Base-by-base conservation (phyloP, 176 grass and related monocot species). In the Cenchrus purpureus region DNA sequence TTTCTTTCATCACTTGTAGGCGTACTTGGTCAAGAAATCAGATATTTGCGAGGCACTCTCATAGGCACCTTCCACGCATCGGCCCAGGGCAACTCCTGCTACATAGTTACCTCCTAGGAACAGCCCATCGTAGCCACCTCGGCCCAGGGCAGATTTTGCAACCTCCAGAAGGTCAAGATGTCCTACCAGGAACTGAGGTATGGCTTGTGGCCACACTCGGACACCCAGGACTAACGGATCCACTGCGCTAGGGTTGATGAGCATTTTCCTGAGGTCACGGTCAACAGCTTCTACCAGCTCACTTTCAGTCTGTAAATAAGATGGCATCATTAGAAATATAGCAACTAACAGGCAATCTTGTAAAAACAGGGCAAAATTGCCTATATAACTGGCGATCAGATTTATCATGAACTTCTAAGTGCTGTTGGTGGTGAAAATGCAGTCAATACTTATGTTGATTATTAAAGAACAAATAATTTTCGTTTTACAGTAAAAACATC, bases 91-190 rank as follows among this genome's bases (percentile, higher is more conserved):
- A 61, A 98, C 96, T 65, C 93, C 93, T 25, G 93, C 96, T 12
- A 89, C 91, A 45, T 98, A 98, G 83, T 95, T 98, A 31, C 96
- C 96, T 74, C 96, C 96, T 5, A 98, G 81, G 63, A 95, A 98
- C 65, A 98, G 55, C 9, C 96, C 96, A 4, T 91, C 60, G 0
- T 81, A 86, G 20, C 90, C 83, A 1, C 76, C 84, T 89, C 11
- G 86, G 14, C 11, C 28, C 17, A 95, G 78, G 54, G 91, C 86
- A 76, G 78, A 83, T 77, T 83, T 94, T 67, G 91, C 97, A 45
- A 79, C 79, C 68, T 94, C 88, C 31, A 96, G 91, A 84, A 76
- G 73, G 72, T 99, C 93, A 8, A 99, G 90, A 85, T 99, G 97
- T 8, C 97, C 93, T 13, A 96, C 76, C 59, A 89, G 78, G 80